Conservation (phyloP, 1,284 basidiomycete species). For the Phellopilus nigrolimitatus region DNA sequence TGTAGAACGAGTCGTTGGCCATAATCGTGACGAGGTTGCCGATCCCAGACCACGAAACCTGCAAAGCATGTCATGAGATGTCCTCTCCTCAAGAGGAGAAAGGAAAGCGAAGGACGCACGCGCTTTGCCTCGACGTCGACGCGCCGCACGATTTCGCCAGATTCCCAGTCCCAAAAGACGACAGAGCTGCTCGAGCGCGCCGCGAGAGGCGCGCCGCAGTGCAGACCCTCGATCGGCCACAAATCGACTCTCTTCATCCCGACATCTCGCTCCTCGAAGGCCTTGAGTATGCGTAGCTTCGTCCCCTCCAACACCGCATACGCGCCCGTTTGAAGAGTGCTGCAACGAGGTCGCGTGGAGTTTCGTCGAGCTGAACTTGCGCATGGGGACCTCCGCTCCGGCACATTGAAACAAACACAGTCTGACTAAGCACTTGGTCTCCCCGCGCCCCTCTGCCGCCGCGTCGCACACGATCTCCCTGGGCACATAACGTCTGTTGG, state of each 20-base stretch:
- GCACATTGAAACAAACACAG: too few relatives aligned
- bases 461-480: too few relatives aligned
- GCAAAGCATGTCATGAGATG: conserved; percentile 13
- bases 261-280: conserved; percentile 84
- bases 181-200: conserved; percentile 89
- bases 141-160: conserved; percentile 86
- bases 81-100: conserved; percentile 1
- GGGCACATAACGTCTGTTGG: too few relatives aligned
- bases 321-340: conserved; percentile 94
- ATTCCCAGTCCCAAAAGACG: conserved; percentile 99
- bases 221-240: conserved; percentile 83
- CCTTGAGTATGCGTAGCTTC: conserved; percentile 86
- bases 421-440: too few relatives aligned
- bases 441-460: too few relatives aligned
- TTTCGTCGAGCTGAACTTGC: conserved; percentile 95
- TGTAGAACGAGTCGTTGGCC: conserved; percentile 89
- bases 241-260: conserved; percentile 75
- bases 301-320: conserved; percentile 93
- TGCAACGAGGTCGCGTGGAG: conserved; percentile 85
- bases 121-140: conserved; percentile 96
- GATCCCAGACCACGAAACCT: conserved; percentile 92
- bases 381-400: too few relatives aligned
- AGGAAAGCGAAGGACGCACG: conserved; percentile 41
- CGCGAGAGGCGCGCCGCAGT: conserved; percentile 85
- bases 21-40: conserved; percentile 88